These are phyloP conservation scores for Salix exigua DNA, from an alignment of 345 rosid species.

Conservation along the genomic window DNA sequence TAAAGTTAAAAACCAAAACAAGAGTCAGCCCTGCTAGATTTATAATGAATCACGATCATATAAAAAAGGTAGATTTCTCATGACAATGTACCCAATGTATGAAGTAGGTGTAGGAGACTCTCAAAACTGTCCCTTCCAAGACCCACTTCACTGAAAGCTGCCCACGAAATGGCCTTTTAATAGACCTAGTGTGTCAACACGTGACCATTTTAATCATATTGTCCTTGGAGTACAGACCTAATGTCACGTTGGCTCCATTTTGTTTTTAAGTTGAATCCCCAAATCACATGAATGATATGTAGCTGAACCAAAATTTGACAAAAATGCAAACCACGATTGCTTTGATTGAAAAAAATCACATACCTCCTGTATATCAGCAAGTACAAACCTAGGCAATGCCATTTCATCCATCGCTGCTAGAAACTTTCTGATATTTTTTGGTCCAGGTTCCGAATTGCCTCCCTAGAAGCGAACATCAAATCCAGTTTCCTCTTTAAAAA, in stretches of 20 bases:
- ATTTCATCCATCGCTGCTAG: constrained; percentile 63
- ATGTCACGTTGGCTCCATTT: constrained; percentile 1
- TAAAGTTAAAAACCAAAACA: not conserved
- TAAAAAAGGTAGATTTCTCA: not conserved
- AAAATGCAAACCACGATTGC: not conserved
- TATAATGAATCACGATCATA: not conserved
- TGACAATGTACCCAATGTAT: not conserved
- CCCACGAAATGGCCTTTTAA: not conserved
- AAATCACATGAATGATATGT: not conserved
- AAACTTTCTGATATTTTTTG: constrained; percentile 42
- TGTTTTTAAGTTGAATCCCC: constrained; percentile 6
- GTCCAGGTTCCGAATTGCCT: constrained; percentile 37
- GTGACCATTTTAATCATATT: not conserved
- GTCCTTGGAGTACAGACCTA: not conserved
- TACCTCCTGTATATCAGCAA: constrained; percentile 61
- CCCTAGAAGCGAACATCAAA: constrained; percentile 33
- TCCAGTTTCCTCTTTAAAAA: not conserved
- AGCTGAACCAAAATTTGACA: not conserved
- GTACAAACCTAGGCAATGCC: constrained; percentile 62
- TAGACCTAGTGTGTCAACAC: not conserved
- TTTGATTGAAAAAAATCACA: not conserved
- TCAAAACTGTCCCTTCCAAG: not conserved
- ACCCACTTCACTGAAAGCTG: not conserved
- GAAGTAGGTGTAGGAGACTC: not conserved
- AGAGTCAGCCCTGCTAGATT: not conserved